Base-by-base conservation (phyloP, 2,329 filamentous ascomycete species). In the Calonectria henricotiae region DNA sequence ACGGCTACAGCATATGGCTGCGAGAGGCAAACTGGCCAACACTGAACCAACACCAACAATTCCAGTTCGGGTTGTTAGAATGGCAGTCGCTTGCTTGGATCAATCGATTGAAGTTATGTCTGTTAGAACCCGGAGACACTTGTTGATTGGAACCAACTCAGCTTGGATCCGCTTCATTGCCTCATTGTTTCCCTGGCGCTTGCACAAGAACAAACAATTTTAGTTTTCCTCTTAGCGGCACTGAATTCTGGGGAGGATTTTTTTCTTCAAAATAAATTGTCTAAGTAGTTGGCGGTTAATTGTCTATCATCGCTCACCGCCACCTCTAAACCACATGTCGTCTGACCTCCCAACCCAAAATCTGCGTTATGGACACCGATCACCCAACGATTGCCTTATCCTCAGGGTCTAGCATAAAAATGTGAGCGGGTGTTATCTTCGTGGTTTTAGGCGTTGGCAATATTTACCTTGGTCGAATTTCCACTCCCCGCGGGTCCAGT, bases 401-500 rank as follows among this genome's bases (percentile, higher is more conserved):
- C 49, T 73, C 63, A 3, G 70, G 68, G 13, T 78, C 78, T 81
- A 20, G 39, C 55, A 63, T 39, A 32, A n/a, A 27, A 27, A 62
- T 58, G 39, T 76, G 17, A 78, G 51, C 2, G 25, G 15, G 67
- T 55, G 25, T 15, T 11, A 13, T 37, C 35, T 20, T 46, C 12
- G 27, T 43, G 6, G 30, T 20, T 20, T 41, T 13, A 5, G 15
- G 3, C 46, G 46, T 43, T 11, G 8, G 11, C 32, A 44, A 51
- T 27, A 46, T 64, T 77, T 63, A 84, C 85, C 82, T 30, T 85
- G 69, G 12, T 73, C 82, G 71, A 86, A 86, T 11, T 80, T 79
- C 73, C 85, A 85, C 62, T 86, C 86, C 35, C 84, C 85, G n/a
- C 87, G 81, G 5, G 87, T 86, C 89, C 88, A 91, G 4, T 78